Base-by-base conservation (phyloP, 768 basidiomycete genomes). In the Gelatoporia subvermispora region DNA sequence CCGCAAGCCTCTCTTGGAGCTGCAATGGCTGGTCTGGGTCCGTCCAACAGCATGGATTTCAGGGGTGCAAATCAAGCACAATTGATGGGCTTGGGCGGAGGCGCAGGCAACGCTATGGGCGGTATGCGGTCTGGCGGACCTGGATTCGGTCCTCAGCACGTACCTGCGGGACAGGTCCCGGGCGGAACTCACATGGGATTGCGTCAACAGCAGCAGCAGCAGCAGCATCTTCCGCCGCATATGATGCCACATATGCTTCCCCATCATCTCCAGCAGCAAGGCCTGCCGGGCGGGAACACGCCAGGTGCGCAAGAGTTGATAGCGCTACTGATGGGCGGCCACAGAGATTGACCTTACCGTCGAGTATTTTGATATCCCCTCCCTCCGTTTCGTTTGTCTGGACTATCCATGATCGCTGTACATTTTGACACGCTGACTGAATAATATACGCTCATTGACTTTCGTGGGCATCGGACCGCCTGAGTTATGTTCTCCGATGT, bases 241-340 rank as follows among this genome's bases (percentile, higher is more conserved):
- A 65, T 78, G 66, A 63, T 79, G 52, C 74, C 75, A 11, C 74
- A 72, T 40, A 64, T 74, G 53, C 57, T 75, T 39, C 74, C 75
- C 13, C 76, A 77, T 45, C 82, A 85, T 53, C 70, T 83, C 45
- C 85, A 81, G 67, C 82, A 79, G 58, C 82, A 81, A 67, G 73
- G 73, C 23, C 70, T 73, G 43, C 67, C 71, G 17, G 68, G 68
- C 16, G 65, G 71, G 18, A 76, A 69, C 60, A 79, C 70, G 51
- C 81, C 80, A 58, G 77, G 79, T 28, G 69, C 80, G 38, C 83
- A 85, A 52, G 88, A 92, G 62, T 68, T 92, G 56, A 90, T 92
- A 83, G 81, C 88, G 39, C 74, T 92, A 50, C 76, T 92, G 53
- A 83, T 92, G 86, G 84, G 82, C 45, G 84, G 83, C 47, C 82